Base-by-base conservation (phyloP, 495 filamentous ascomycete genomes). In the Durotheca rogersii region DNA sequence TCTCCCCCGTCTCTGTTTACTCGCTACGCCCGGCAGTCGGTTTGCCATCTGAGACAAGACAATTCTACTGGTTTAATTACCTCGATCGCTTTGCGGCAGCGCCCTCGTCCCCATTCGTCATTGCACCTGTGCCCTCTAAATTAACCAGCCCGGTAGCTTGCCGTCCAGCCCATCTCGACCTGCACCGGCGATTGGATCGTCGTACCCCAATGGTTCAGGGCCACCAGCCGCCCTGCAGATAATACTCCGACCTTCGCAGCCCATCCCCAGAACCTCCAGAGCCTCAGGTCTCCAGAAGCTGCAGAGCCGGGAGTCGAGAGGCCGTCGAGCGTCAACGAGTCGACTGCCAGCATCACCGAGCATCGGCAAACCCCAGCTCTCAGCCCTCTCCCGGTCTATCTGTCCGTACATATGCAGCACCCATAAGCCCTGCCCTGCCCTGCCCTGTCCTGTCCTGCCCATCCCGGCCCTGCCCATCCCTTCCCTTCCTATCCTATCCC, bases 241-340 rank as follows among this genome's bases (percentile, higher is more conserved):
- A 63, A 57, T 57, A 56, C 58, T 55, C 58, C 61, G 58, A 58
- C 49, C 57, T 58, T 61, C 49, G 53, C 61, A 57, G 57, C 48
- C 49, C 46, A 49, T 56, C 57, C 57, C 58, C 61, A 56, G 42
- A 61, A 48, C 39, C 49, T 52, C 51, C 42, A 56, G 51, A 51
- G 53, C 16, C 15, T 15, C 41, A 41, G 34, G 44, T 41, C 38
- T 43, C 36, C 40, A 41, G 51, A 23, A 41, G 38, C n/a, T n/a
- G n/a, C n/a, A n/a, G n/a, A n/a, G n/a, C n/a, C n/a, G n/a, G n/a
- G n/a, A n/a, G n/a, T n/a, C n/a, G n/a, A n/a, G n/a, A n/a, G n/a
- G n/a, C n/a, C n/a, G n/a, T n/a, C n/a, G n/a, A n/a, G n/a, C n/a
- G n/a, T n/a, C n/a, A n/a, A n/a, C n/a, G n/a, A n/a, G n/a, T n/a